phyloP scores from a whole-genome alignment of 1,284 basidiomycete genomes.

The Bondarzewia mesenterica region DNA sequence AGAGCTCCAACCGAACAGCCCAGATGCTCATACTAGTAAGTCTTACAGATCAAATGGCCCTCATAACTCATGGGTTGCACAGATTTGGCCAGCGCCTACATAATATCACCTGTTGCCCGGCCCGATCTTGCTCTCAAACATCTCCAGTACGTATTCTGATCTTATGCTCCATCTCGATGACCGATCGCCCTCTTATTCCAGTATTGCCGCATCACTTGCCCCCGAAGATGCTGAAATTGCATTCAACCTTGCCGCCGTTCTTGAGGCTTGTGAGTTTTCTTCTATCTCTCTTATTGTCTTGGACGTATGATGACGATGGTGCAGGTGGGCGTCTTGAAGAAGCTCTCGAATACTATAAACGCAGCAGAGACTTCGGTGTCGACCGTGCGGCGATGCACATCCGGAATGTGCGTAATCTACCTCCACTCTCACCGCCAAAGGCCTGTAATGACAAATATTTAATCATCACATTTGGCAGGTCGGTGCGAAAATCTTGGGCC shows the following conservation, averaged over 20 bases:
- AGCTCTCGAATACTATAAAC: constrained; percentile 74
- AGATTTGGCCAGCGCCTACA: constrained; percentile 94
- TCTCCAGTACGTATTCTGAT: constrained; percentile 52
- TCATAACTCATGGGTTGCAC: constrained; percentile 8
- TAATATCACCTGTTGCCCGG: constrained; percentile 77
- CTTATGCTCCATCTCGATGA: constrained; percentile 15
- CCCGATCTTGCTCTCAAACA: constrained; percentile 89
- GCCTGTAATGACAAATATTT: constrained; percentile 7
- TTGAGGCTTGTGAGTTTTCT: constrained; percentile 70
- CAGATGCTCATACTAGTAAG: constrained; percentile 91
- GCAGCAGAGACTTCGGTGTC: constrained; percentile 72
- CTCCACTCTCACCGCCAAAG: constrained; percentile 1
- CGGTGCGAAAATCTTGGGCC: constrained; percentile 73
- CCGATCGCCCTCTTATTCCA: constrained; percentile 24
- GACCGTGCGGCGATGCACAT: constrained; percentile 83
- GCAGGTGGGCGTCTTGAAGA: constrained; percentile 75
- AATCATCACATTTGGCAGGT: constrained; percentile 36
- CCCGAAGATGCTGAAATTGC: constrained; percentile 94
- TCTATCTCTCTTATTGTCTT: not conserved
- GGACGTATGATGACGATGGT: not conserved
- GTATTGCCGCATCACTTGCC: constrained; percentile 77
- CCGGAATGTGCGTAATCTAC: constrained; percentile 57
- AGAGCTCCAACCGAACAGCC: constrained; percentile 72
- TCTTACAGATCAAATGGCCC: constrained; percentile 14
- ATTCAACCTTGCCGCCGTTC: constrained; percentile 87